Evolutionary conservation across 2,329 filamentous ascomycete species (phyloP), one percentile per base, ranked within the genome.

Genomic region (Fusarium mangiferae): DNA sequence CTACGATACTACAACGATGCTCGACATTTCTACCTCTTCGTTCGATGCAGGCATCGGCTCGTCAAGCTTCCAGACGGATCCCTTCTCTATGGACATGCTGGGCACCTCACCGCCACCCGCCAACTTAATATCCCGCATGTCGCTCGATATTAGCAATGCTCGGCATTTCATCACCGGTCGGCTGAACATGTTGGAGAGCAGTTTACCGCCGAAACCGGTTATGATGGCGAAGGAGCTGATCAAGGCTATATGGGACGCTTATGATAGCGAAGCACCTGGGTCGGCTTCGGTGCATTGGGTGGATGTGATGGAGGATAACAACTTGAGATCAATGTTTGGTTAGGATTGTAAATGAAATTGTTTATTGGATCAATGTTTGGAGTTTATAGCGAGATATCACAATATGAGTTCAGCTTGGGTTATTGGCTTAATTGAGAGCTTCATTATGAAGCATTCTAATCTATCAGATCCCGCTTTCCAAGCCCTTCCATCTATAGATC

Each of bases 161-260:
- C 81, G 84, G 5, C 78, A 80, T 22, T 83, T 84, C 58, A 75
- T 85, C 28, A 82, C 84, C 77, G 78, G 78, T 4, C 74, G 84
- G 6, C 75, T 85, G 6, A 79, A 80, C 9, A 80, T 83, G 26
- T 54, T 85, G 33, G 84, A 85, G 69, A 78, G 80, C 18, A 83
- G 73, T 24, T 66, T 85, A 11, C 84, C 83, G 7, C 84, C 84
- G 6, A 83, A 82, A 17, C 84, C 84, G 5, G 83, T 85, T 3
- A 73, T 78, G 2, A 82, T 85, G n/a, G 84, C 84, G 4, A 84
- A 83, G 68, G 77, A 84, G 45, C 77, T 85, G 4, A 78, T 85
- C 13, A 82, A 79, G n/a, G 80, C 82, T 0, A 82, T 85, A 5
- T 85, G 84, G 84, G 78, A 78, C 3, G 81, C 81, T 1, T 85